A percentile compares a stretch with the other conserved stretches of the same genome.
phyloP scores from a whole-genome alignment of 257 asterid species.

The Nicotiana knightiana region DNA sequence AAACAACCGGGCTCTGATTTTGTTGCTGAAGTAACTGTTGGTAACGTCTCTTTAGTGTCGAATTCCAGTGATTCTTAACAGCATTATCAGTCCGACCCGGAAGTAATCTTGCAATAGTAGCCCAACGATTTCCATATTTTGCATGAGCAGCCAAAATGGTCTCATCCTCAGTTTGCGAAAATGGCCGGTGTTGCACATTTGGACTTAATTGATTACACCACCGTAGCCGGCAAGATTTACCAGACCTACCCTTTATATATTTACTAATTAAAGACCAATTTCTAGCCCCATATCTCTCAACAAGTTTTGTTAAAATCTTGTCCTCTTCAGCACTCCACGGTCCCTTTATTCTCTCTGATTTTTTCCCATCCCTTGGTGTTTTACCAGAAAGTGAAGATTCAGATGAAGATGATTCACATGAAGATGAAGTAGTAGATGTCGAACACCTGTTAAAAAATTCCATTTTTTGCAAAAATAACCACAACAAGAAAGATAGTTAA shows the following conservation, averaged over 20 bases:
- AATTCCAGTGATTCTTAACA: slow-evolving; percentile 79
- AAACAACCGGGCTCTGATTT: neutral
- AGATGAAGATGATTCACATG: slow-evolving; percentile 42
- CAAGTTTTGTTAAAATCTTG: slow-evolving; percentile 58
- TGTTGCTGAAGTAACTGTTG: slow-evolving; percentile 10
- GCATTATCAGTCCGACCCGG: slow-evolving; percentile 93
- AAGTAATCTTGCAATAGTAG: slow-evolving; percentile 74
- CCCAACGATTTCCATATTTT: slow-evolving; percentile 72
- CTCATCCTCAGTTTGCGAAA: slow-evolving; percentile 62
- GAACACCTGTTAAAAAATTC: slow-evolving; percentile 43
- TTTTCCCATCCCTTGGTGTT: neutral
- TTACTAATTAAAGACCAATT: slow-evolving; percentile 81
- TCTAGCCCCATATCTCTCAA: slow-evolving; percentile 61
- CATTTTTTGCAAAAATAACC: slow-evolving; percentile 14
- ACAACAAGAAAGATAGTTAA: neutral
- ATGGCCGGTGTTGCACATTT: slow-evolving; percentile 71
- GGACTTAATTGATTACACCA: slow-evolving; percentile 94
- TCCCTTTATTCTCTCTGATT: slow-evolving; percentile 53
- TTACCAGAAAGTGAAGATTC: slow-evolving; percentile 35
- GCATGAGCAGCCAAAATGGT: slow-evolving; percentile 61
- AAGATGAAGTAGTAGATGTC: slow-evolving; percentile 40
- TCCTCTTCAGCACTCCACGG: slow-evolving; percentile 97
- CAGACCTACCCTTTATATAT: slow-evolving; percentile 72
- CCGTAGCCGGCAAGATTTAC: slow-evolving; percentile 70
- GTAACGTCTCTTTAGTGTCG: slow-evolving; percentile 53